Evolutionary conservation across 495 filamentous ascomycete species (phyloP).

Genomic region (Penicillium coffeae): DNA sequence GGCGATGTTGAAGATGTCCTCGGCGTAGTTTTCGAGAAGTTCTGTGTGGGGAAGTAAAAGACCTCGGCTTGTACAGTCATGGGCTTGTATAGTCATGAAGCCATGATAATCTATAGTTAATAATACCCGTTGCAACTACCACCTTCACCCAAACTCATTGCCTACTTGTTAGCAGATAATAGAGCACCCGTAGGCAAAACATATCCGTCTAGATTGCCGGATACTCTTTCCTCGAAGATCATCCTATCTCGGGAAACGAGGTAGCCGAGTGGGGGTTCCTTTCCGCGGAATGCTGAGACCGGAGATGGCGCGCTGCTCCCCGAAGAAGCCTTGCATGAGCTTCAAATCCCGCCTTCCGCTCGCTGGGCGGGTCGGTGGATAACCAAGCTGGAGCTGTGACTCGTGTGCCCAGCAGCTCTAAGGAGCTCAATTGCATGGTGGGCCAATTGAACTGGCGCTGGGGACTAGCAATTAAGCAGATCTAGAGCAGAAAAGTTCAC

Average conservation of each 20-base stretch:
- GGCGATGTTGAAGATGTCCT: conserved; percentile 96
- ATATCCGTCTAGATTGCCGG: too few species aligned
- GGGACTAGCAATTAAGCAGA: too few species aligned
- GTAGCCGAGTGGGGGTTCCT: neutral
- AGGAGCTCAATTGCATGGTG: neutral
- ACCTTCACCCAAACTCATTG: too few species aligned
- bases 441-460: neutral
- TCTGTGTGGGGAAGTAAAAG: neutral
- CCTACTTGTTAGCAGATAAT: too few species aligned
- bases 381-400: conserved; percentile 1
- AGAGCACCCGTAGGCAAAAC: too few species aligned
- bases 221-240: too few species aligned
- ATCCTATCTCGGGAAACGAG: neutral
- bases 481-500: conserved; percentile 1
- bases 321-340: too few species aligned
- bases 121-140: too few species aligned
- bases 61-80: neutral
- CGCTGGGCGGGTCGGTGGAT: too few species aligned
- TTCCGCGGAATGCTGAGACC: neutral
- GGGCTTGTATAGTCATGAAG: too few species aligned
- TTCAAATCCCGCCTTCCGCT: too few species aligned
- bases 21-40: conserved; percentile 98
- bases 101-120: too few species aligned
- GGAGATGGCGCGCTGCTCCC: neutral
- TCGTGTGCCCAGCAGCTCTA: neutral